Evolutionary conservation across 176 grass and related monocot genomes (phyloP).

Genomic region (Ampelocalamus luodianensis): DNA sequence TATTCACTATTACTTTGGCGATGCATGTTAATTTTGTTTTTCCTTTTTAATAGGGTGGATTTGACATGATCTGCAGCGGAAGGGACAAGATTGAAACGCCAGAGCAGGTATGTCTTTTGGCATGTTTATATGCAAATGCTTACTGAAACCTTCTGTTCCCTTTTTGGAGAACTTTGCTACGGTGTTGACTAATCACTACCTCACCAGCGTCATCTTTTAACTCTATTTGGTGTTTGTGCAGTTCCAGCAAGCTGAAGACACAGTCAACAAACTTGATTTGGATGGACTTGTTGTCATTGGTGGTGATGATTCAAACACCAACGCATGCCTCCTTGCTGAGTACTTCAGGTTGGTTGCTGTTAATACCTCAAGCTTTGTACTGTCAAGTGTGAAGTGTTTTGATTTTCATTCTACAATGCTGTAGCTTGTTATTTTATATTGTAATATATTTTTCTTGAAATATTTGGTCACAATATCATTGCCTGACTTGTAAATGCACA

Average conservation of each 20-base stretch:
- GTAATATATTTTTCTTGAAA: not conserved
- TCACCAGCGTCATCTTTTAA: not conserved
- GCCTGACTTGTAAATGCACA: not conserved
- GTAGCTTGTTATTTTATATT: not conserved
- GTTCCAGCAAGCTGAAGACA: constrained; percentile 99
- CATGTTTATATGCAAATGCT: not conserved
- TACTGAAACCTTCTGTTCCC: not conserved
- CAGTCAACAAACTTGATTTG: constrained; percentile 74
- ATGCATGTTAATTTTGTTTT: not conserved
- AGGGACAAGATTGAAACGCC: constrained; percentile 99
- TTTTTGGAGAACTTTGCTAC: not conserved
- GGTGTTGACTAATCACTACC: not conserved
- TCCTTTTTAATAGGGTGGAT: constrained; percentile 71
- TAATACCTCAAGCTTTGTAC: not conserved
- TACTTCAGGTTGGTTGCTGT: constrained; percentile 71
- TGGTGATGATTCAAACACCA: constrained; percentile 98
- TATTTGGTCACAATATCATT: constrained; percentile 21
- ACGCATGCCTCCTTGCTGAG: constrained; percentile 82
- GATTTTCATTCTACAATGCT: not conserved
- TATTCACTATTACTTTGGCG: not conserved
- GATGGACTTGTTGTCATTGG: constrained; percentile 98
- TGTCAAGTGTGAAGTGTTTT: not conserved
- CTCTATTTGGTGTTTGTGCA: constrained; percentile 41
- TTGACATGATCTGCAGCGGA: constrained; percentile 99
- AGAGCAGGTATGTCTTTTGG: constrained; percentile 68